Base-by-base conservation (phyloP, 2,329 filamentous ascomycete genomes). In the Alternaria burnsii region DNA sequence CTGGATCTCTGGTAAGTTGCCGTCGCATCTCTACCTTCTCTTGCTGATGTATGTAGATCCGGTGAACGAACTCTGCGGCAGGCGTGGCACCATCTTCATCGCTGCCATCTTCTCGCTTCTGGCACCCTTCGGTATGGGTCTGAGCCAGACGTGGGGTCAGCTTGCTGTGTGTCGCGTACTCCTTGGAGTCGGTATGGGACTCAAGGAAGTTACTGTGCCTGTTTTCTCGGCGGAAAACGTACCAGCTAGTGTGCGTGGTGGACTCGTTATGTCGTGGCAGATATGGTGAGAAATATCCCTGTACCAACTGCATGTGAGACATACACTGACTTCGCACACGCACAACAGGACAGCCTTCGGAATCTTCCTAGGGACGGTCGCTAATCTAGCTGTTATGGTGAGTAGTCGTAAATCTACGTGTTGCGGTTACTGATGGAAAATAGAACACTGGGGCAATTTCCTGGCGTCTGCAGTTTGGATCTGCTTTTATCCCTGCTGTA, bases 211-310 rank as follows among this genome's bases (percentile, higher is more conserved):
- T 6, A 83, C 82, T 1, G 80, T 82, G 0, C 82, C 82, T 18
- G 71, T 75, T 4, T 83, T 82, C 62, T 80, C 81, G 0, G 82
- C 82, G 1, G 83, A 85, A 65, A 81, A 79, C 52, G 76, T 81
- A 0, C 83, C 83, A 0, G 80, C 82, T 1, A 79, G 75, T 4
- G 83, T 85, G 36, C 79, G 83, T 56, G 83, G 83, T 22, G 81
- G 79, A 12, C 68, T 83, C 0, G 82, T 82, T 24, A 83, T 82
- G 80, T 74, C 72, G 34, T 83, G 81, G 81, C 80, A 83, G 52
- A 75, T 82, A 50, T 81, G 77, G 24, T 26, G 24, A 26, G 24
- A 26, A 26, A 26, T 26, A 2, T 26, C 24, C 7, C 24, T 26
- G 24, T 0, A 26, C 24, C 7, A 26, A 26, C 24, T 26, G 24